A percentile compares a stretch with the other conserved stretches of the same genome.
Evolutionary conservation across 139 green algal genomes (phyloP).

Genomic region (Asterochloris sp.): DNA sequence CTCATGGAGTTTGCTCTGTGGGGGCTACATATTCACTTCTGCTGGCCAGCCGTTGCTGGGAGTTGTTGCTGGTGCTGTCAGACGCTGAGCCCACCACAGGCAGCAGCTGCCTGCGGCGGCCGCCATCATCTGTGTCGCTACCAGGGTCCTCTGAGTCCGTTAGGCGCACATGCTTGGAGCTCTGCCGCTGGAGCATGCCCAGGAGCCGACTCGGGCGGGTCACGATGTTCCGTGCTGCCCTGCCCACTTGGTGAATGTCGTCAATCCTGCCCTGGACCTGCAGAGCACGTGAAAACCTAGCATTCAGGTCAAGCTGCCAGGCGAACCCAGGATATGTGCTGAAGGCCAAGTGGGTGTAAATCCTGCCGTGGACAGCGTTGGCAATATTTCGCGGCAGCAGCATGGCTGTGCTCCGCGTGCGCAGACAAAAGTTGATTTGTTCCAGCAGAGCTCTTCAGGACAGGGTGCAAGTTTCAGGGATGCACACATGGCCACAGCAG

Average conservation of each 20-base stretch:
- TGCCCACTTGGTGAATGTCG: slow-evolving; percentile 28
- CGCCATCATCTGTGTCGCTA: not conserved
- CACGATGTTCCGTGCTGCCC: slow-evolving; percentile 1
- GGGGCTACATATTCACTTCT: too few relatives aligned
- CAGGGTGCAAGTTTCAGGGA: not conserved
- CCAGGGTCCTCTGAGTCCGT: not conserved
- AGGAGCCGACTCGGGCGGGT: not conserved
- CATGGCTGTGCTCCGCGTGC: not conserved
- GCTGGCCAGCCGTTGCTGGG: too few relatives aligned
- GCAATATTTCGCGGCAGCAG: not conserved
- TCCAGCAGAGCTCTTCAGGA: not conserved
- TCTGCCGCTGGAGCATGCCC: not conserved
- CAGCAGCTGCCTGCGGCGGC: slow-evolving; percentile 1
- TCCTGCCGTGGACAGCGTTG: not conserved
- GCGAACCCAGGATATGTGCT: not conserved
- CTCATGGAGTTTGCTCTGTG: too few relatives aligned
- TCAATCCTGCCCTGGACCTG: slow-evolving; percentile 36
- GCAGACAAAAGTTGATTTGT: too few relatives aligned
- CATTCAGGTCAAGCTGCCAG: too few relatives aligned
- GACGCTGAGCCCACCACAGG: too few relatives aligned
- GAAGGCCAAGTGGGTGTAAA: too few relatives aligned
- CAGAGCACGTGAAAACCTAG: not conserved
- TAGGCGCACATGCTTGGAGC: not conserved
- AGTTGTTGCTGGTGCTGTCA: too few relatives aligned
- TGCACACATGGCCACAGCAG: too few relatives aligned